Conservation (phyloP, 1,284 basidiomycete genomes). For the Pisolithus thermaeus region DNA sequence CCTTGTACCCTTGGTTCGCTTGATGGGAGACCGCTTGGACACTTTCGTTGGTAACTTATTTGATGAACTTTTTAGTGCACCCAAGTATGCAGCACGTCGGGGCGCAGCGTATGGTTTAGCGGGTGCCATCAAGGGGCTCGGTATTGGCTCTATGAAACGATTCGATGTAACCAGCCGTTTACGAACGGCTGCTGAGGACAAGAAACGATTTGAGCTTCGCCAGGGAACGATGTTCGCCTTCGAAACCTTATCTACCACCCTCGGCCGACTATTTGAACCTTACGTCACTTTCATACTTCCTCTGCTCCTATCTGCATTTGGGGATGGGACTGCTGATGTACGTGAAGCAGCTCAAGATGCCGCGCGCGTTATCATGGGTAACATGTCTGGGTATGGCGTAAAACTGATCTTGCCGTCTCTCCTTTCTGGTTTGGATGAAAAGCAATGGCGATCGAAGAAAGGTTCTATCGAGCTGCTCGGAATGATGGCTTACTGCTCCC, state of each 20-base stretch:
- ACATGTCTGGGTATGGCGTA: constrained; percentile 91
- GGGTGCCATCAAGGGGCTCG: constrained; percentile 87
- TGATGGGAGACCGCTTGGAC: constrained; percentile 63
- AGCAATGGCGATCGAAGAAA: constrained; percentile 99
- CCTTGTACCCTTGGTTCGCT: constrained; percentile 79
- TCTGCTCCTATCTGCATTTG: constrained; percentile 83
- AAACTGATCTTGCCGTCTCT: constrained; percentile 93
- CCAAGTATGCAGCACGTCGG: constrained; percentile 88
- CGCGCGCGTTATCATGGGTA: constrained; percentile 91
- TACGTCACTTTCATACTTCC: constrained; percentile 88
- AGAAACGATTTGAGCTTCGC: constrained; percentile 79
- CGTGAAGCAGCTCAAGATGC: constrained; percentile 95
- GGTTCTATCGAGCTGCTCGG: constrained; percentile 96
- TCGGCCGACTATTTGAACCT: constrained; percentile 91
- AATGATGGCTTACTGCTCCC: constrained; percentile 99
- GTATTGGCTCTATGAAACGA: constrained; percentile 82
- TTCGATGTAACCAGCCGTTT: constrained; percentile 76
- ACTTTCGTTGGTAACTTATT: constrained; percentile 75
- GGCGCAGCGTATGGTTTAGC: constrained; percentile 97
- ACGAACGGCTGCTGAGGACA: constrained; percentile 80
- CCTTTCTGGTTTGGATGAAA: constrained; percentile 91
- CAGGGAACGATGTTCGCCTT: constrained; percentile 96
- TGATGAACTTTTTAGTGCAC: constrained; percentile 67
- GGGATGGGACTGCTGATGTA: constrained; percentile 87
- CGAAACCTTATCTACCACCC: constrained; percentile 83